Base-by-base conservation (phyloP, 768 basidiomycete species). In the Calocybe gangraenosa region DNA sequence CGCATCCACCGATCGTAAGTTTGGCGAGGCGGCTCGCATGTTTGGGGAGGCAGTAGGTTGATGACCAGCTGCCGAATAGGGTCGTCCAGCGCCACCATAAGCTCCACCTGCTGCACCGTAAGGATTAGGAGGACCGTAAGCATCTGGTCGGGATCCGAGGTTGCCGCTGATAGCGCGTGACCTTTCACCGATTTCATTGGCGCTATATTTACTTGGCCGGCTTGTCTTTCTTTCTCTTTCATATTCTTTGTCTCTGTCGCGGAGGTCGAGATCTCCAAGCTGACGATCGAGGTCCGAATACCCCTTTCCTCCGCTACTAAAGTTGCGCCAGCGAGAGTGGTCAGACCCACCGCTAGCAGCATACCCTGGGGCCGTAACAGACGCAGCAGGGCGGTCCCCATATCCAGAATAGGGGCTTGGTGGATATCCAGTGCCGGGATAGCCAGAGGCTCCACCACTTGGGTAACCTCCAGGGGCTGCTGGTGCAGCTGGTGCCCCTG, bases 131-230 rank as follows among this genome's bases (percentile, higher is more conserved):
- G 57, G 49, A 10, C 58, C 60, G 42, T 69, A 72, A 17, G 50
- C 40, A 28, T 52, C 49, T 28, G 58, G 54, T 3, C 59, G 61
- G 3, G 57, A 61, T 13, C 65, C 62, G 43, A 65, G 63, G 54
- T 67, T 69, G 11, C 65, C 66, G 49, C 72, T 73, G 34, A 67
- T 46, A 42, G 68, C 64, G 30, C 73, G 65, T 22, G 63, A 25
- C 42, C 68, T 53, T 7, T 51, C 58, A 2, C 65, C 58, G 2
- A 63, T 63, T 34, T 71, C 74, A 31, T 60, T 64, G 2, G 67
- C 67, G 45, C 73, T 76, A 51, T 76, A 71, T 48, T 69, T 71
- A 34, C 70, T 69, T 14, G 73, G 68, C 22, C 74, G 71, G 35
- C 60, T 70, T 10, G 53, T 52, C 49, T 68, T 70, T 22, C 65